Percentiles rank a stretch among this genome's conserved stretches.
Evolutionary conservation across 106 monocot species (phyloP).

Genomic region (Iris macrosiphon): DNA sequence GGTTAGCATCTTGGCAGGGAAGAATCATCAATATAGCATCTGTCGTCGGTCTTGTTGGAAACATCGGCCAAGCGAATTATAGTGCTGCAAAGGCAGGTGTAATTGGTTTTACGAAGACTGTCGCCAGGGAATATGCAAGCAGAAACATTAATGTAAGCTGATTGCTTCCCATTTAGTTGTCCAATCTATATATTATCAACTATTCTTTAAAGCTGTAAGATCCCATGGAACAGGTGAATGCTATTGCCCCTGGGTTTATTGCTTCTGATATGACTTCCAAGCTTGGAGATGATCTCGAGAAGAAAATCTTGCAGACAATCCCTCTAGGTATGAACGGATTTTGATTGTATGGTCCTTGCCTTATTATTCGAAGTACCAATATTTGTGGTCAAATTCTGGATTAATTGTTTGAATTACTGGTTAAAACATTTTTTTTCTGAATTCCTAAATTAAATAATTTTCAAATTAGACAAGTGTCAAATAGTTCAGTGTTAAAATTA

Average conservation of each 20-base stretch:
- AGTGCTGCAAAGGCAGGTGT: slow-evolving; percentile 90
- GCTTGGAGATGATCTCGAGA: slow-evolving; percentile 64
- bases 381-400: no score
- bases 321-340: slow-evolving; percentile 65
- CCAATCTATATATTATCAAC: not conserved
- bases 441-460: no score
- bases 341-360: no score
- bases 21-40: slow-evolving; percentile 82
- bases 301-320: slow-evolving; percentile 49
- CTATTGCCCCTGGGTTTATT: slow-evolving; percentile 84
- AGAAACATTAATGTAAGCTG: slow-evolving; percentile 72
- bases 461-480: no score
- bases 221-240: slow-evolving; percentile 54
- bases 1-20: slow-evolving; percentile 34
- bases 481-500: no score
- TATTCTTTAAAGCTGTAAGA: not conserved
- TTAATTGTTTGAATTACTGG: no score
- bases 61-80: slow-evolving; percentile 83
- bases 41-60: slow-evolving; percentile 77
- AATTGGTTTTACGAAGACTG: slow-evolving; percentile 72
- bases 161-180: not conserved
- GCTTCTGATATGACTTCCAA: slow-evolving; percentile 82
- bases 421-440: no score
- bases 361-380: no score
- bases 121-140: slow-evolving; percentile 85